Evolutionary conservation across 805 yeast species (phyloP), one percentile per base, ranked within the genome.

Genomic region (Metschnikowia corniflorae): DNA sequence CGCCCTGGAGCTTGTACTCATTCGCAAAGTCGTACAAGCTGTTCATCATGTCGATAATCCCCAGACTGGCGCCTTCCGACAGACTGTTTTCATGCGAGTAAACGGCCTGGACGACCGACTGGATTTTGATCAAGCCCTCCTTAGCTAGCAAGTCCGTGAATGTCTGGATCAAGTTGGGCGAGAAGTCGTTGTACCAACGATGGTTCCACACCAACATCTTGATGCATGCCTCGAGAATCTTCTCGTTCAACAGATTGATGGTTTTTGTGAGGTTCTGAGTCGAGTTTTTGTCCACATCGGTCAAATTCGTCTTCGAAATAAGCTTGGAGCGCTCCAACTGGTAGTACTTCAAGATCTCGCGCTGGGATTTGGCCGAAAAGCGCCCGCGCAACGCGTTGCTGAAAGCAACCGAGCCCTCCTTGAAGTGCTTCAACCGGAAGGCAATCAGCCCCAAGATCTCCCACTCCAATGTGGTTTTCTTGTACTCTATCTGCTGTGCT

Each of bases 131-230:
- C 29, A 82, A 60, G 0, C 97, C 96, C 50, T 85, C 87, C 51
- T 81, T 82, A 26, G 77, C 77, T 16, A 86, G 79, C 37, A 87
- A 66, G 36, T 71, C 74, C 15, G 75, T 64, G 41, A 88, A 61
- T 0, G 78, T 64, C n/a, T 63, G 56, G n/a, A 80, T 55, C 31
- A 87, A 65, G 31, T 68, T 67, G 15, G 94, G 85, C 7, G 94
- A 80, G 55, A 88, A 91, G 47, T 91, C 96, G 46, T 81, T 76
- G 63, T 91, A 94, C 98, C 98, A 93, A 55, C 98, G 77, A 60
- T 89, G 97, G 55, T 87, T 84, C 97, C 97, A 94, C n/a, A 93
- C 95, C n/a, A 82, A 65, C 35, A 93, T 65, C 51, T 83, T 84
- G 23, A 89, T 86, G 39, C 80, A 62, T 16, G 82, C 65, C 39